Base-by-base conservation (phyloP, 495 filamentous ascomycete species). In the Astrothelium macrocarpum region DNA sequence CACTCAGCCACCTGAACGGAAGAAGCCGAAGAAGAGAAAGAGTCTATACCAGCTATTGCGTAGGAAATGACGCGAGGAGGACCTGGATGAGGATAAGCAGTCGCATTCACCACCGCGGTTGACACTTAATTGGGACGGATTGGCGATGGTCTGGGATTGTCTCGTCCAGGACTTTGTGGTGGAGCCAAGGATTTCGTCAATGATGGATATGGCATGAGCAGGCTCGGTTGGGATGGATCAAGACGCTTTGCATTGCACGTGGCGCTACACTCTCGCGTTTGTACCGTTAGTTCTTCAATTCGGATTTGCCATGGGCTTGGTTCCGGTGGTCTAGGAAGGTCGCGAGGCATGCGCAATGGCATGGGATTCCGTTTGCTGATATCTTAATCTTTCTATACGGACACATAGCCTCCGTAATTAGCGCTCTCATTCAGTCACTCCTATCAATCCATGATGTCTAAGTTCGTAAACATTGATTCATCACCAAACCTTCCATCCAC, bases 91-190 rank as follows among this genome's bases (percentile, higher is more conserved):
- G 49, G 49, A 20, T 29, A 20, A 26, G 7, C 2, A 1, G 25
- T 10, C 25, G 25, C 11, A 9, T 10, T 56, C 49, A 25, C 7
- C 49, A 20, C 25, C 49, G 49, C 20, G 29, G 25, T 9, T 56
- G 49, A 3, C 25, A 10, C 49, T 56, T 20, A 20, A 56, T 16
- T 56, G 25, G 49, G 49, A 56, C 7, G 49, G 49, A 28, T 56
- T 56, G 49, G 49, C 49, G 16, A 16, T 56, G 23, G 49, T 56
- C 25, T 56, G 49, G 49, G 49, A 56, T 29, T 56, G 49, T 29
- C 49, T 56, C 49, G 49, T 56, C 49, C 49, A 56, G 49, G 49
- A 56, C 20, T 56, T 56, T 29, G 49, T 56, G 4, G 49, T 56
- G 25, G 49, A 56, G 25, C 23, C 49, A 9, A 29, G 49, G 20